Evolutionary conservation across 495 filamentous ascomycete genomes (phyloP).

Genomic region (Physcia stellaris): DNA sequence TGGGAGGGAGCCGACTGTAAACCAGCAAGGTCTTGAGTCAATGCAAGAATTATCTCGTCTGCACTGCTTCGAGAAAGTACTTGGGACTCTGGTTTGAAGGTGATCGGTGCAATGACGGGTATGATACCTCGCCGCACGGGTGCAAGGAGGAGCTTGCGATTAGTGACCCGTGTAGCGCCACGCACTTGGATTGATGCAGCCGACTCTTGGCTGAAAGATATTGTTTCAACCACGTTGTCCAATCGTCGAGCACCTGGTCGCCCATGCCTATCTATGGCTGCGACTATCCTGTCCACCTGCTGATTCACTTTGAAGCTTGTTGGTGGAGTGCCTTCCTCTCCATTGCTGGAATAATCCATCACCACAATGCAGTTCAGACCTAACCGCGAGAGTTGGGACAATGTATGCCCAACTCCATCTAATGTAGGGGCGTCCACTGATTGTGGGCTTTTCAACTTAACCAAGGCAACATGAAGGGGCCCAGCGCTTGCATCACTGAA

Average conservation of each 20-base stretch:
- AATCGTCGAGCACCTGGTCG: constrained; percentile 53
- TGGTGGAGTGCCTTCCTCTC: constrained; percentile 12
- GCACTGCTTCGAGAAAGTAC: constrained; percentile 39
- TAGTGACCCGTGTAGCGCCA: constrained; percentile 26
- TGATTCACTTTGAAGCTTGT: constrained; percentile 34
- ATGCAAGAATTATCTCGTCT: constrained; percentile 55
- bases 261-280: constrained; percentile 54
- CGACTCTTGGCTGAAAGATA: constrained; percentile 14
- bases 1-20: constrained; percentile 25
- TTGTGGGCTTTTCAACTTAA: constrained; percentile 70
- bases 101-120: constrained; percentile 61
- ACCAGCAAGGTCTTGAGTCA: constrained; percentile 61
- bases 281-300: constrained; percentile 62
- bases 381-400: constrained; percentile 67
- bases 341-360: constrained; percentile 41
- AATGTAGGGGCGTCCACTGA: constrained; percentile 51
- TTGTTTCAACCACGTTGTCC: constrained; percentile 45
- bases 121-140: constrained; percentile 65
- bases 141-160: constrained; percentile 47
- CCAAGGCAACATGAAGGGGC: constrained; percentile 65
- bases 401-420: constrained; percentile 63
- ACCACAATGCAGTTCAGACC: constrained; percentile 74
- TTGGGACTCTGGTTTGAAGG: constrained; percentile 47
- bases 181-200: constrained; percentile 15
- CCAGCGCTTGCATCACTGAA: constrained; percentile 23